Evolutionary conservation across 2,329 filamentous ascomycete genomes (phyloP).

Genomic region (Nemania sp.): DNA sequence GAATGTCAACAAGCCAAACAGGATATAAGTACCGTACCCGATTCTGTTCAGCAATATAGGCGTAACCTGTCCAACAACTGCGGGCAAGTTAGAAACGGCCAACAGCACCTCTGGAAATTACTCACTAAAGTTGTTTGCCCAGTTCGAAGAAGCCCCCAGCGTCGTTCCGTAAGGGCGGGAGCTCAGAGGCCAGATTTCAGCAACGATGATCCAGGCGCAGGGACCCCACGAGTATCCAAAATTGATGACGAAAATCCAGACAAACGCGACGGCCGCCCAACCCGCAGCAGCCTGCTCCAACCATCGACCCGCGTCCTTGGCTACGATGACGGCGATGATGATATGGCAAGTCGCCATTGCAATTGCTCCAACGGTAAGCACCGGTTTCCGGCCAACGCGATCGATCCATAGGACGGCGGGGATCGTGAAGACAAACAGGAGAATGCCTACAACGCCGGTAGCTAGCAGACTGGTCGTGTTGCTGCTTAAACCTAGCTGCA

Average conservation of each 20-base stretch:
- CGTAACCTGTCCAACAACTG: slow-evolving; percentile 68
- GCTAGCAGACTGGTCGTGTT: slow-evolving; percentile 63
- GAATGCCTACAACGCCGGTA: slow-evolving; percentile 72
- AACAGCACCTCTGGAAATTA: background rate
- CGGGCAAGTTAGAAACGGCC: slow-evolving; percentile 41
- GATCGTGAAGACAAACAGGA: slow-evolving; percentile 70
- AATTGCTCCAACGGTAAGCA: slow-evolving; percentile 66
- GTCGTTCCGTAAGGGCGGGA: slow-evolving; percentile 73
- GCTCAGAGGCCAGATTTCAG: slow-evolving; percentile 75
- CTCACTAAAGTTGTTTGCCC: slow-evolving; percentile 58
- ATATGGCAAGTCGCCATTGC: slow-evolving; percentile 74
- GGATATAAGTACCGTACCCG: slow-evolving; percentile 71
- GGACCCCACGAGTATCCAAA: slow-evolving; percentile 80
- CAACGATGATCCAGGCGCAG: slow-evolving; percentile 74
- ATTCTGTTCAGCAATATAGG: slow-evolving; percentile 69
- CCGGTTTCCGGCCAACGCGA: slow-evolving; percentile 64
- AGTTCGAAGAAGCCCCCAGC: slow-evolving; percentile 68
- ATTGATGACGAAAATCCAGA: slow-evolving; percentile 75
- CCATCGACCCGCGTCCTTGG: slow-evolving; percentile 65
- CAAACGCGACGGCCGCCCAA: slow-evolving; percentile 70
- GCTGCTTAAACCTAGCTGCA: slow-evolving; percentile 61
- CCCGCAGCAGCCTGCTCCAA: slow-evolving; percentile 61
- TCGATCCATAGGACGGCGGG: slow-evolving; percentile 70
- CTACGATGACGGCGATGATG: slow-evolving; percentile 72
- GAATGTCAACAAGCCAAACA: slow-evolving; percentile 69